phyloP scores from a whole-genome alignment of 169 alveolate genomes.

The Pseudocohnilembus persalinus region DNA sequence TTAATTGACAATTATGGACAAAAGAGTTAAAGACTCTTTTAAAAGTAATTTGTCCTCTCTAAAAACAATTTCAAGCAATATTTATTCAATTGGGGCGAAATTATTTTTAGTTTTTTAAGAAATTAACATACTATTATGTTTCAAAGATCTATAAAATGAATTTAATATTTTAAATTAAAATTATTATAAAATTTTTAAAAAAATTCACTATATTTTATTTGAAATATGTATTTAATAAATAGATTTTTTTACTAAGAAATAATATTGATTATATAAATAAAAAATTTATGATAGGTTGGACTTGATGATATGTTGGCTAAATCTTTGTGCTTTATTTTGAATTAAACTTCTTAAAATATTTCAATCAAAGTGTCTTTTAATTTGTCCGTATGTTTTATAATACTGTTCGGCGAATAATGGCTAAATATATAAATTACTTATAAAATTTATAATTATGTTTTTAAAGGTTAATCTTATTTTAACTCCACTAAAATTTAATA shows the following conservation, averaged over 20 bases:
- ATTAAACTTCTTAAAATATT: too few relatives aligned
- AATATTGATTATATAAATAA: too few relatives aligned
- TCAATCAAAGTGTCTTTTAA: background rate
- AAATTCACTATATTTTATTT: too few relatives aligned
- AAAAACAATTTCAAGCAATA: background rate
- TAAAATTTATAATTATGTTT: background rate
- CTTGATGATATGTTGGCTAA: background rate
- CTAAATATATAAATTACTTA: background rate
- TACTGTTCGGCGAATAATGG: background rate
- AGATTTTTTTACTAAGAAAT: background rate
- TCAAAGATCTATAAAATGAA: background rate
- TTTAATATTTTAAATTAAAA: too few relatives aligned
- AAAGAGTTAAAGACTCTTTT: background rate
- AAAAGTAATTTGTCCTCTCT: background rate
- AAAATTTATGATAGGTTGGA: background rate
- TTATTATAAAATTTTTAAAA: too few relatives aligned
- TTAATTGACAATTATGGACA: background rate
- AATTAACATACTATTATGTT: background rate
- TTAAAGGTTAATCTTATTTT: background rate
- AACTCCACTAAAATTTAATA: background rate
- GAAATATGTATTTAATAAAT: too few relatives aligned
- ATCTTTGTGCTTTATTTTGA: background rate
- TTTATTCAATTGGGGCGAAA: background rate
- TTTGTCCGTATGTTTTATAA: background rate
- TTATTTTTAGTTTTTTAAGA: background rate